phyloP scores from a whole-genome alignment of 352 stramenopile genomes.

The Phytophthora pluvialis region DNA sequence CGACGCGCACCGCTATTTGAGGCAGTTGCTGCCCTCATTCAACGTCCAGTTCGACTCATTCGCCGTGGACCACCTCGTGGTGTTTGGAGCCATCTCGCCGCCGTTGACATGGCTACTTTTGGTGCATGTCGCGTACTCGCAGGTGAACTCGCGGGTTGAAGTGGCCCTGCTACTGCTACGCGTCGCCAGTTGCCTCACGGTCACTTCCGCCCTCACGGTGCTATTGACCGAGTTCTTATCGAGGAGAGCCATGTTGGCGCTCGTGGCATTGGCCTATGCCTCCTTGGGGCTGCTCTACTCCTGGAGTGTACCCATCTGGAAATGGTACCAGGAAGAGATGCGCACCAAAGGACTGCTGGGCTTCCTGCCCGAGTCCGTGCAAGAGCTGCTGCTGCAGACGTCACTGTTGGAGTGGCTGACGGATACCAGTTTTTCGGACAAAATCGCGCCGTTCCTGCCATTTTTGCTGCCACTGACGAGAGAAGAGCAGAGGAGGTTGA shows the following conservation, averaged over 20 bases:
- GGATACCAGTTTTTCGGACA: constrained; percentile 75
- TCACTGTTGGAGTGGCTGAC: constrained; percentile 87
- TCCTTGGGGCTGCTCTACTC: constrained; percentile 73
- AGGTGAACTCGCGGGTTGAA: constrained; percentile 54
- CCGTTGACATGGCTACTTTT: constrained; percentile 70
- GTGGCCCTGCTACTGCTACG: constrained; percentile 63
- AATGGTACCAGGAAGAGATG: constrained; percentile 76
- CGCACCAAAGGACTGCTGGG: constrained; percentile 60
- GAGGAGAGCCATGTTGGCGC: constrained; percentile 69
- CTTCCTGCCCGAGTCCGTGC: constrained; percentile 62
- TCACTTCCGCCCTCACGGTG: constrained; percentile 75
- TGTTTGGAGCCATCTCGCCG: constrained; percentile 68
- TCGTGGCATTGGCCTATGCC: constrained; percentile 72
- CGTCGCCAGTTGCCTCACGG: constrained; percentile 64
- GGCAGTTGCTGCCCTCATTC: constrained; percentile 52
- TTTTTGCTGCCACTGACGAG: constrained; percentile 79
- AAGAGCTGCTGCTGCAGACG: constrained; percentile 72
- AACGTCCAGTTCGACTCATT: constrained; percentile 63
- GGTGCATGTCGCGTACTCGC: constrained; percentile 70
- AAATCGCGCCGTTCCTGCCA: constrained; percentile 71
- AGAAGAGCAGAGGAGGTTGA: constrained; percentile 68
- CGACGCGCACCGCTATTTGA: constrained; percentile 57
- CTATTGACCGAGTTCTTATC: constrained; percentile 83
- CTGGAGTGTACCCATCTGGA: constrained; percentile 80
- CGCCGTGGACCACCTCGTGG: constrained; percentile 70